These are phyloP conservation scores for Fragaria iinumae DNA, from an alignment of 306 rosid species.

Conservation along the genomic window DNA sequence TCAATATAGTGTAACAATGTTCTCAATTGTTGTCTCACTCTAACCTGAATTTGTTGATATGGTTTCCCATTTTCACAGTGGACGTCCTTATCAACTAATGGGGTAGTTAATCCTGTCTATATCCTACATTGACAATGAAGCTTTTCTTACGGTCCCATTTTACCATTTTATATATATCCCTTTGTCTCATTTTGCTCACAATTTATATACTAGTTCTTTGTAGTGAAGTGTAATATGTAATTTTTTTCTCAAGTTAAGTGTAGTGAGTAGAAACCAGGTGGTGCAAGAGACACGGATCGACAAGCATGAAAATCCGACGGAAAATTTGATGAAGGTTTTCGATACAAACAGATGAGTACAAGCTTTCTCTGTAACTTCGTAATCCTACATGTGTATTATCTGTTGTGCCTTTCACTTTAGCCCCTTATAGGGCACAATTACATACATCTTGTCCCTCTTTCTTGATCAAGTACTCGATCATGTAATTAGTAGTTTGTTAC, in stretches of 20 bases:
- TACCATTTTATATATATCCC: background rate
- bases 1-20: background rate
- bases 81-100: background rate
- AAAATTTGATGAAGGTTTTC: constrained; percentile 23
- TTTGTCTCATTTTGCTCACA: background rate
- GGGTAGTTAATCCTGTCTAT: constrained; percentile 7
- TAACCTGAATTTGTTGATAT: background rate
- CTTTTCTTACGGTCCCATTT: constrained; percentile 14
- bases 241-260: background rate
- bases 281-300: constrained; percentile 47
- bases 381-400: constrained; percentile 6
- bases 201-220: background rate
- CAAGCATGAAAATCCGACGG: constrained; percentile 25
- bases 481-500: background rate
- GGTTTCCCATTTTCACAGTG: background rate
- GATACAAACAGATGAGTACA: constrained; percentile 18
- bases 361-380: constrained; percentile 7
- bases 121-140: background rate
- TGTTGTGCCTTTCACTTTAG: constrained; percentile 6
- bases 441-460: background rate
- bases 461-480: background rate
- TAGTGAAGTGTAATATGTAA: background rate
- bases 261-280: background rate
- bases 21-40: background rate
- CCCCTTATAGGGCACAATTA: constrained; percentile 12